These are phyloP conservation scores for Fraxinus angustifolia DNA, from an alignment of 305 asterid genomes.

Conservation along the genomic window DNA sequence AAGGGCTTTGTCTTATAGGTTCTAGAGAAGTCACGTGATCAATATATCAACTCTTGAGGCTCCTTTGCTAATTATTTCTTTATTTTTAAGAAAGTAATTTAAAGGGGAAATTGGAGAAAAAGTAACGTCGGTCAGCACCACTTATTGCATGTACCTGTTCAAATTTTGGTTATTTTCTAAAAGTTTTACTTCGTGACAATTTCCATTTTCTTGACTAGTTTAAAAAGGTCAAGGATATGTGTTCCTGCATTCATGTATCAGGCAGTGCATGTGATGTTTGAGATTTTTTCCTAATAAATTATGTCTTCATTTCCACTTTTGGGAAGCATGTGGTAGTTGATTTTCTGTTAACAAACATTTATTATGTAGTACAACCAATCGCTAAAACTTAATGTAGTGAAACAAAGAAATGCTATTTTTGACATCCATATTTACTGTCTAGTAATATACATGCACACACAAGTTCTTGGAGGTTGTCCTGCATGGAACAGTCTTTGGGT, in stretches of 20 bases:
- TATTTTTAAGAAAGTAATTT: not conserved
- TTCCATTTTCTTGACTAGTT: not conserved
- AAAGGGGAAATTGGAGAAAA: not conserved
- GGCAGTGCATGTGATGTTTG: not conserved
- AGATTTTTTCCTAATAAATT: not conserved
- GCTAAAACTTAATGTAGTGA: not conserved
- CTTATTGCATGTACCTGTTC: not conserved
- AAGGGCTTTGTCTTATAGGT: not conserved
- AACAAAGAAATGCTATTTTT: not conserved
- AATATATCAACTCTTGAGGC: not conserved
- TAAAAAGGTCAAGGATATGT: not conserved
- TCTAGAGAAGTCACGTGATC: not conserved
- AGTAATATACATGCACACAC: not conserved
- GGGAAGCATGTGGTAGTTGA: not conserved
- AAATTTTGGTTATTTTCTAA: not conserved
- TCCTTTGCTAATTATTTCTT: not conserved
- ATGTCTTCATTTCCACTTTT: not conserved
- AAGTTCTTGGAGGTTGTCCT: not conserved
- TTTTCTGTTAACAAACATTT: not conserved
- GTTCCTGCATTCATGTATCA: not conserved
- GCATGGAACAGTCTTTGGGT: not conserved
- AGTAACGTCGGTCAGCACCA: not conserved
- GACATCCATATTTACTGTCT: not conserved
- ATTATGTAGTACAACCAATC: not conserved
- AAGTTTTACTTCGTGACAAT: not conserved